Evolutionary conservation across 805 yeast genomes (phyloP).

Genomic region (Suhomyces canberraensis): DNA sequence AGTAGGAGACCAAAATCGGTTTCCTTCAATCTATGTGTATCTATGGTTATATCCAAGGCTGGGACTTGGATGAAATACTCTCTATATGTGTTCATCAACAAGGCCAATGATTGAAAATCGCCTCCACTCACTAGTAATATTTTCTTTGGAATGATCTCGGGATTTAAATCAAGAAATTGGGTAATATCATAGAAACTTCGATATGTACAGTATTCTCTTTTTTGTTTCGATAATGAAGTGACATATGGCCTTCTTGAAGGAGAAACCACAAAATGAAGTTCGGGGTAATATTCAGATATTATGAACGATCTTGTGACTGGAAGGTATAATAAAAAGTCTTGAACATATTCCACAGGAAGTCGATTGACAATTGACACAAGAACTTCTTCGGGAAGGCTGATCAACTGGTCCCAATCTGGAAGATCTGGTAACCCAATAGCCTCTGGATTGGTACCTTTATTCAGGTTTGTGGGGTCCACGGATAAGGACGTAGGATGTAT

Average conservation of each 20-base stretch:
- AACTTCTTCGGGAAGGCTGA: slow-evolving; percentile 21
- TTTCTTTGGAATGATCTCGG: slow-evolving; percentile 25
- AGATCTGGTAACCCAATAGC: too few species aligned
- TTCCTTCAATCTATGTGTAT: slow-evolving; percentile 18
- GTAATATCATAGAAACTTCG: slow-evolving; percentile 28
- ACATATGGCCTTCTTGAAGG: slow-evolving; percentile 26
- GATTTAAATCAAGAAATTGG: slow-evolving; percentile 28
- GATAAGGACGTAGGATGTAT: too few species aligned
- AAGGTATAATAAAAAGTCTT: slow-evolving; percentile 21
- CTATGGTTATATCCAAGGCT: slow-evolving; percentile 28
- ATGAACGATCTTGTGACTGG: slow-evolving; percentile 14
- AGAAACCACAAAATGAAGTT: slow-evolving; percentile 31
- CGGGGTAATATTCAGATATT: slow-evolving; percentile 23
- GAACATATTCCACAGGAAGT: slow-evolving; percentile 19
- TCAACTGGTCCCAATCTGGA: neutral
- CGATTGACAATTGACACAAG: slow-evolving; percentile 15
- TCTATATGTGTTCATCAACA: slow-evolving; percentile 19
- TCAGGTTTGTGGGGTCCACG: too few species aligned
- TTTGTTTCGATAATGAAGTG: slow-evolving; percentile 4
- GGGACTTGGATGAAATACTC: slow-evolving; percentile 12
- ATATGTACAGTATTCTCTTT: slow-evolving; percentile 13
- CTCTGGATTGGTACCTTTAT: too few species aligned
- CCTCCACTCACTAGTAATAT: slow-evolving; percentile 28
- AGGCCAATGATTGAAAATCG: slow-evolving; percentile 27
- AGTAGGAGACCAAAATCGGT: slow-evolving; percentile 22